phyloP scores from a whole-genome alignment of 257 asterid species.

The Penstemon eatonii region DNA sequence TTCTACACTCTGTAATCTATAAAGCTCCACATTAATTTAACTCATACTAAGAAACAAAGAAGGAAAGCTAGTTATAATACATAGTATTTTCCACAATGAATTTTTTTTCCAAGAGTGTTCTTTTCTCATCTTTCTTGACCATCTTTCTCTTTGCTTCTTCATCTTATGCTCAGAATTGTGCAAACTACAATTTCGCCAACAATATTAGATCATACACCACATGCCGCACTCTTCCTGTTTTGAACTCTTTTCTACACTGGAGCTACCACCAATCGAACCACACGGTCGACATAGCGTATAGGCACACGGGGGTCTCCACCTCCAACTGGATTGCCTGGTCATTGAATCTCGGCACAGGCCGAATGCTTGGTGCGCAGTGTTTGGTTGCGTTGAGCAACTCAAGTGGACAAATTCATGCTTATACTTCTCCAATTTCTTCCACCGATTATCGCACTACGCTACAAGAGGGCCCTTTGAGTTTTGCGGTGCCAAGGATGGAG shows the following conservation, averaged over 20 bases:
- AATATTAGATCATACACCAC: constrained; percentile 21
- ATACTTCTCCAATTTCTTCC: constrained; percentile 46
- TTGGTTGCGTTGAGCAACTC: constrained; percentile 59
- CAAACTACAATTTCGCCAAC: constrained; percentile 34
- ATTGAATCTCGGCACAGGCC: constrained; percentile 38
- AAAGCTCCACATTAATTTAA: no score
- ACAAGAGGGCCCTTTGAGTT: constrained; percentile 48
- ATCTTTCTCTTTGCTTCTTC: constrained; percentile 9
- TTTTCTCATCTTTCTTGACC: constrained; percentile 30
- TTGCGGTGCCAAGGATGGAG: constrained; percentile 40
- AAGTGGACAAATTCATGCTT: constrained; percentile 29
- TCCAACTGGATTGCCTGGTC: constrained; percentile 72
- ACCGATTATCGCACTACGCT: not conserved
- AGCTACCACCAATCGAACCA: constrained; percentile 49
- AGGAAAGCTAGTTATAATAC: no score
- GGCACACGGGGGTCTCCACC: constrained; percentile 43
- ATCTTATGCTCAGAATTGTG: constrained; percentile 40
- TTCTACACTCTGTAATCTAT: no score
- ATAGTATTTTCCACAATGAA: constrained; percentile 24
- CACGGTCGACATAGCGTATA: constrained; percentile 60
- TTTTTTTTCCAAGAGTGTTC: constrained; percentile 19
- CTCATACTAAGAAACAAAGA: no score
- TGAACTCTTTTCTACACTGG: constrained; percentile 68
- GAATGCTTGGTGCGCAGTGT: constrained; percentile 60
- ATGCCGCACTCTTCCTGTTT: constrained; percentile 49